A percentile compares a stretch with the other conserved stretches of the same genome.
These are phyloP conservation scores for Aspergillus pseudoviridinutans DNA, from an alignment of 2,329 filamentous ascomycete genomes.

Conservation along the genomic window DNA sequence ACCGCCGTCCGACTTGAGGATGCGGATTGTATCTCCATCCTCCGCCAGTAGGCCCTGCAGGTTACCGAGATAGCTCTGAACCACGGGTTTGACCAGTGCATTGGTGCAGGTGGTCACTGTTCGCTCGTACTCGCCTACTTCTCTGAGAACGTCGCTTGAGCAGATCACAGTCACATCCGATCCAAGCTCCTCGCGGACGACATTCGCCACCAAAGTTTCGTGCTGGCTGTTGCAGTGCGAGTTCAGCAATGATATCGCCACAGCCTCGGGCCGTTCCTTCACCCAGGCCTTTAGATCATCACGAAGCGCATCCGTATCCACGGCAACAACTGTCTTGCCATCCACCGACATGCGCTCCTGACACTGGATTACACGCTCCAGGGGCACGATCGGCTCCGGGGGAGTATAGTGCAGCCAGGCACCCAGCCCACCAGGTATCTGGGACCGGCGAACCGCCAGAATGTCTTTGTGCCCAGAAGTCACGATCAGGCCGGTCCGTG, in stretches of 20 bases:
- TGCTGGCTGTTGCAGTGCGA: conserved; percentile 45
- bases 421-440: conserved; percentile 50
- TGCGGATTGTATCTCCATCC: conserved; percentile 45
- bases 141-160: conserved; percentile 45
- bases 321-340: conserved; percentile 37
- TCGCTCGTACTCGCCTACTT: conserved; percentile 49
- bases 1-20: conserved; percentile 49
- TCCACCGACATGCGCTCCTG: conserved; percentile 43
- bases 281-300: conserved; percentile 37
- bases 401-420: conserved; percentile 49
- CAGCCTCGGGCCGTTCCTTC: conserved; percentile 41
- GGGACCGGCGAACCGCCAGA: conserved; percentile 44
- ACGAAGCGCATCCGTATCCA: conserved; percentile 40
- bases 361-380: conserved; percentile 47
- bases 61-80: conserved; percentile 44
- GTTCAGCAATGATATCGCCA: conserved; percentile 47
- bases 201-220: conserved; percentile 36
- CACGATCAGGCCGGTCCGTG: conserved; percentile 45
- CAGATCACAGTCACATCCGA: conserved; percentile 42
- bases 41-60: conserved; percentile 36
- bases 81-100: conserved; percentile 46
- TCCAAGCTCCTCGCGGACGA: conserved; percentile 44
- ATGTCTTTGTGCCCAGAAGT: conserved; percentile 50
- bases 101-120: conserved; percentile 49
- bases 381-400: conserved; percentile 47